Percentiles rank a stretch among this genome's conserved stretches.
phyloP scores from a whole-genome alignment of 164 flowering plant genomes.

The Euptelea pleiosperma region DNA sequence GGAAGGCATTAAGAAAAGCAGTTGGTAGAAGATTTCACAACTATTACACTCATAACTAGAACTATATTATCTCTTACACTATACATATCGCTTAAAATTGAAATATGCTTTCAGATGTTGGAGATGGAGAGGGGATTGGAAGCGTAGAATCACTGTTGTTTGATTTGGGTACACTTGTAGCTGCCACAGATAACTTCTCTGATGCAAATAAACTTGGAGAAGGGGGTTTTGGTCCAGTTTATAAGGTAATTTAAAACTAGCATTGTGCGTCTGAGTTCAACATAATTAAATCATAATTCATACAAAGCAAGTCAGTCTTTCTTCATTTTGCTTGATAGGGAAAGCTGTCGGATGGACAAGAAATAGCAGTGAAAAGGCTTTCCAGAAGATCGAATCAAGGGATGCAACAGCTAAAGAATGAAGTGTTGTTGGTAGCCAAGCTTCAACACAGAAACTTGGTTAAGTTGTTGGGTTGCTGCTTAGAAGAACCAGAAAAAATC shows the following conservation, averaged over 20 bases:
- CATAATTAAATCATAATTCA: too few species aligned
- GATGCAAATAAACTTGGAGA: not conserved
- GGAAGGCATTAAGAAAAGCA: too few species aligned
- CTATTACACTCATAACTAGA: too few species aligned
- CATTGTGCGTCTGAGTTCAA: not conserved
- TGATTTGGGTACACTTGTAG: not conserved
- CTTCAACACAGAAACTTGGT: slow-evolving; percentile 20
- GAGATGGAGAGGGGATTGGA: too few species aligned
- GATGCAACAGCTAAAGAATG: slow-evolving; percentile 9
- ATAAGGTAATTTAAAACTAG: not conserved
- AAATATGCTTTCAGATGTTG: too few species aligned
- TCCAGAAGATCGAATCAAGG: slow-evolving; percentile 16
- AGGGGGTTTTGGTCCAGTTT: not conserved
- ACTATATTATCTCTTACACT: too few species aligned
- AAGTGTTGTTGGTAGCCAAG: slow-evolving; percentile 9
- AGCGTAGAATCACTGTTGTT: too few species aligned
- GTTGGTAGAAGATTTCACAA: too few species aligned
- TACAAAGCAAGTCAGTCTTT: too few species aligned
- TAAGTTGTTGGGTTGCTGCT: slow-evolving; percentile 17
- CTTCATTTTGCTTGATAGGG: too few species aligned
- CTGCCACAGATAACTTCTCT: not conserved
- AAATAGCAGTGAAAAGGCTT: slow-evolving; percentile 15
- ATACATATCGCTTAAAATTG: too few species aligned
- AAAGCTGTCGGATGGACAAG: too few species aligned
- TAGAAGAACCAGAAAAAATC: slow-evolving; percentile 25